phyloP scores from a whole-genome alignment of 2,329 filamentous ascomycete species.

The Monosporascus sp. region DNA sequence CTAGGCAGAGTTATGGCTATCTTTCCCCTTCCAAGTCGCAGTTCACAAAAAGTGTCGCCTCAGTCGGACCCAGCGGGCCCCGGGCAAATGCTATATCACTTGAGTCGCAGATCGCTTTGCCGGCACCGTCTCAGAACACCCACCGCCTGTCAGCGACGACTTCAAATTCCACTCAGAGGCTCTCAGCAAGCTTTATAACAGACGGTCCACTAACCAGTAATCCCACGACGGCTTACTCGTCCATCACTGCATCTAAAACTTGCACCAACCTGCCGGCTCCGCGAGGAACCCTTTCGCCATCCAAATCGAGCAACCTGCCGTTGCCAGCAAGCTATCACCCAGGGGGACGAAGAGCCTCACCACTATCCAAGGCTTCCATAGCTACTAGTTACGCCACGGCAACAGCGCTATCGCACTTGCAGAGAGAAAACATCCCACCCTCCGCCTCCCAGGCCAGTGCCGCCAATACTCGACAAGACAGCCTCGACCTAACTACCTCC shows the following conservation, averaged over 20 bases:
- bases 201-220: slow-evolving; percentile 13
- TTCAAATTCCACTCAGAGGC: slow-evolving; percentile 14
- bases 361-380: slow-evolving; percentile 7
- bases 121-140: slow-evolving; percentile 6
- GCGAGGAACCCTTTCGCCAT: slow-evolving; percentile 6
- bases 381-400: slow-evolving; percentile 10
- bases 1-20: neutral
- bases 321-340: neutral
- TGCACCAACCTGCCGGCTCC: neutral
- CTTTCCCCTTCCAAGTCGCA: neutral
- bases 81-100: too few relatives aligned
- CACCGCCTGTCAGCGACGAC: neutral
- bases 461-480: slow-evolving; percentile 10
- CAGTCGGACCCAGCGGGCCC: neutral
- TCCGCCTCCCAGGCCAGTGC: slow-evolving; percentile 5
- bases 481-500: slow-evolving; percentile 5
- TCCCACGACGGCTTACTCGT: slow-evolving; percentile 17
- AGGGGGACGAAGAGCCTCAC: neutral
- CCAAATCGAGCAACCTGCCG: slow-evolving; percentile 15
- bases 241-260: slow-evolving; percentile 13
- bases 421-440: slow-evolving; percentile 22
- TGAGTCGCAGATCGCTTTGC: slow-evolving; percentile 3
- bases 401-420: slow-evolving; percentile 1
- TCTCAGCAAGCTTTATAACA: slow-evolving; percentile 19
- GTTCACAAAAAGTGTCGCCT: neutral